Evolutionary conservation across 306 rosid species (phyloP).

Genomic region (Lathyrus oleraceus): DNA sequence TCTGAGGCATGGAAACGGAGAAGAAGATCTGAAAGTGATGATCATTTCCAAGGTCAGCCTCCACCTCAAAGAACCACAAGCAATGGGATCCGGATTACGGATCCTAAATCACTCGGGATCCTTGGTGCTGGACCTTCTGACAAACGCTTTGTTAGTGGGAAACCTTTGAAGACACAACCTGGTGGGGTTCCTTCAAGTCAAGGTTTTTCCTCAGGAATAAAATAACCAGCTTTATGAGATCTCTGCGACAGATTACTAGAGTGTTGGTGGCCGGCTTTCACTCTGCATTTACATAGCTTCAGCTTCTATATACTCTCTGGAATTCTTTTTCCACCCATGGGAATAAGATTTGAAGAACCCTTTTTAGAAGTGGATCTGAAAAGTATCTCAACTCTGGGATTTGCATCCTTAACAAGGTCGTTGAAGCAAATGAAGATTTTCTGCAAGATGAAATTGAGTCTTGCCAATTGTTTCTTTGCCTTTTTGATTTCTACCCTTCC

Average conservation of each 20-base stretch:
- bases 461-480: constrained; percentile 42
- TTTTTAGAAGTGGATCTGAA: constrained; percentile 45
- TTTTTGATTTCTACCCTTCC: constrained; percentile 39
- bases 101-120: constrained; percentile 84
- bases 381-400: constrained; percentile 43
- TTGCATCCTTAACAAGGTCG: constrained; percentile 45
- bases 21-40: constrained; percentile 70
- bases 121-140: constrained; percentile 98
- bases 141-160: constrained; percentile 58
- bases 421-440: constrained; percentile 47
- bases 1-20: constrained; percentile 91
- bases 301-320: constrained; percentile 67
- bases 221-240: constrained; percentile 44
- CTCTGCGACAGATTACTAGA: constrained; percentile 45
- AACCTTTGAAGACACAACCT: constrained; percentile 67
- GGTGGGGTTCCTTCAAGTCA: constrained; percentile 69
- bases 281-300: constrained; percentile 45
- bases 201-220: constrained; percentile 56
- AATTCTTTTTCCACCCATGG: constrained; percentile 65
- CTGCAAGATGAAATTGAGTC: constrained; percentile 46
- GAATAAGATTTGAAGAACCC: constrained; percentile 63
- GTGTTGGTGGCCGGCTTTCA: constrained; percentile 45
- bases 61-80: constrained; percentile 59
- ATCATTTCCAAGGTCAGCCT: constrained; percentile 59
- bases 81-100: constrained; percentile 58